Conservation (phyloP, 768 basidiomycete species). For the Pisolithus marmoratus region DNA sequence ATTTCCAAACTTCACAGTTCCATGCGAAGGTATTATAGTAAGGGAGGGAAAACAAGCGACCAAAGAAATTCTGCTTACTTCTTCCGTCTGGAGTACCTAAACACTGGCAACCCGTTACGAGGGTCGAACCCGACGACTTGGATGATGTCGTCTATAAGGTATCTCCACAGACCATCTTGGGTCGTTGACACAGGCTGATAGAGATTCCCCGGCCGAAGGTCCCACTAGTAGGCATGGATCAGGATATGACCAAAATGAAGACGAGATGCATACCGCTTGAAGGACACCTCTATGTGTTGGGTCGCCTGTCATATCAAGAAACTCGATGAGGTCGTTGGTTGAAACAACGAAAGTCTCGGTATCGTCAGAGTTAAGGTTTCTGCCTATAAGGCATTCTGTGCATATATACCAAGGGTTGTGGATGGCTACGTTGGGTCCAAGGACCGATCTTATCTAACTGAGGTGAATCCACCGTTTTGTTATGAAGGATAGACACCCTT, state of each 20-base stretch:
- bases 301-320: slow-evolving; percentile 11
- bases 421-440: slow-evolving; percentile 1
- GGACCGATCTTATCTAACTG: background rate
- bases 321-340: slow-evolving; percentile 8
- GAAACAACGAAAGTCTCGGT: slow-evolving; percentile 7
- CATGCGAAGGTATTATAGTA: background rate
- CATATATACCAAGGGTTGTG: slow-evolving; percentile 3
- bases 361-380: background rate
- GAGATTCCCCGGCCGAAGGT: background rate
- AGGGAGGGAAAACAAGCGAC: background rate
- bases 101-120: slow-evolving; percentile 3
- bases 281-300: slow-evolving; percentile 9
- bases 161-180: slow-evolving; percentile 1
- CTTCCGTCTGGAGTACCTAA: slow-evolving; percentile 2
- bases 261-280: slow-evolving; percentile 9
- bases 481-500: background rate
- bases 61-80: background rate
- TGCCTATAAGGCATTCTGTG: slow-evolving; percentile 7
- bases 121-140: slow-evolving; percentile 5
- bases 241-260: background rate
- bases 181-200: slow-evolving; percentile 6
- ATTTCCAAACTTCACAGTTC: no score
- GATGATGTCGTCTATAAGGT: slow-evolving; percentile 4
- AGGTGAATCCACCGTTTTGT: background rate
- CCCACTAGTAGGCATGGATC: background rate